phyloP scores from a whole-genome alignment of 2,329 filamentous ascomycete species.

The Arthrobotrys musiformis region DNA sequence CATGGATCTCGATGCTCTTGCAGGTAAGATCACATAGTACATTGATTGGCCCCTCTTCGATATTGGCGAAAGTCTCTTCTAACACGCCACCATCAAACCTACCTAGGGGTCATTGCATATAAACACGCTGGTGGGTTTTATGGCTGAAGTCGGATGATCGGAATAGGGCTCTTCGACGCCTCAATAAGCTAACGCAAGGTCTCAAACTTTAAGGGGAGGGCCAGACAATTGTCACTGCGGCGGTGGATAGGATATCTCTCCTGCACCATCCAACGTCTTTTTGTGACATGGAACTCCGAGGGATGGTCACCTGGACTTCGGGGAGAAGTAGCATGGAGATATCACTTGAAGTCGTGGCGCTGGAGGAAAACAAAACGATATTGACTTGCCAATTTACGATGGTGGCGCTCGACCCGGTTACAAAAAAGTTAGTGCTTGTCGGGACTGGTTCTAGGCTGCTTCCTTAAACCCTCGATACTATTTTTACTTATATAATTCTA shows the following conservation, averaged over 20 bases:
- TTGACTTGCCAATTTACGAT: slow-evolving; percentile 81
- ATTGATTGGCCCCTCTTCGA: neutral
- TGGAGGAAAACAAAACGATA: slow-evolving; percentile 71
- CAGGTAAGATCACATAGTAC: slow-evolving; percentile 63
- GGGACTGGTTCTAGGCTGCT: neutral
- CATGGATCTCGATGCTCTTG: slow-evolving; percentile 82
- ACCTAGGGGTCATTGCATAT: slow-evolving; percentile 74
- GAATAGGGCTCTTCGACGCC: neutral
- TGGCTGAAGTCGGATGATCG: neutral
- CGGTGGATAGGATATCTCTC: slow-evolving; percentile 68
- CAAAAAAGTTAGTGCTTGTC: slow-evolving; percentile 68
- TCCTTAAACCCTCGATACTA: neutral
- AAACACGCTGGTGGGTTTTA: slow-evolving; percentile 73
- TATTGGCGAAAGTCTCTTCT: neutral
- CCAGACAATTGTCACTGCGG: slow-evolving; percentile 67
- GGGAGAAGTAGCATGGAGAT: slow-evolving; percentile 70
- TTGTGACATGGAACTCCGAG: slow-evolving; percentile 78
- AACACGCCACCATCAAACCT: neutral
- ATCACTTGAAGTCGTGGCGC: slow-evolving; percentile 70
- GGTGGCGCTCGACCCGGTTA: slow-evolving; percentile 76
- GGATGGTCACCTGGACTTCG: slow-evolving; percentile 73
- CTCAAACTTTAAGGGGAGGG: slow-evolving; percentile 61
- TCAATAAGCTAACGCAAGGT: slow-evolving; percentile 1
- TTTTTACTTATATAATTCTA: slow-evolving; percentile 19
- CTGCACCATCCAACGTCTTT: slow-evolving; percentile 79